Conservation (phyloP, 441 rosid genomes). For the Jatropha multifida region DNA sequence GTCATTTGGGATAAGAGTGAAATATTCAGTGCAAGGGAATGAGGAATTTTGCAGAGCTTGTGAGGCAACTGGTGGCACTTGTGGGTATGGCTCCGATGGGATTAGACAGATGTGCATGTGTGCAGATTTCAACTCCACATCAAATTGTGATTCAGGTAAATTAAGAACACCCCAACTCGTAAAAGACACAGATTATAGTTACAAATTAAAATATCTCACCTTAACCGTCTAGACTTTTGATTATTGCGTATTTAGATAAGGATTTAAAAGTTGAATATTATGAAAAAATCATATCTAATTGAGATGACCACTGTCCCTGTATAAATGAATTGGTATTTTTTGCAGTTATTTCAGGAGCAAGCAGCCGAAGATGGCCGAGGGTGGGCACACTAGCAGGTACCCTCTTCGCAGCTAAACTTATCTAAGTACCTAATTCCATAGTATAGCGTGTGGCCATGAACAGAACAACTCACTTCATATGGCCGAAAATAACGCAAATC, state of each 20-base stretch:
- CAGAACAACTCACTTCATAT: too few species aligned
- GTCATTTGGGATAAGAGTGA: slow-evolving; percentile 78
- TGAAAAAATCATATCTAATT: too few species aligned
- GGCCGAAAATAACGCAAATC: too few species aligned
- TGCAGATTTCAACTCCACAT: slow-evolving; percentile 60
- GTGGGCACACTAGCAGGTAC: slow-evolving; percentile 26
- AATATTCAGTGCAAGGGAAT: slow-evolving; percentile 68
- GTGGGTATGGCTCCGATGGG: slow-evolving; percentile 67
- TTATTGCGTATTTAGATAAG: too few species aligned
- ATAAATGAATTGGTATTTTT: neutral
- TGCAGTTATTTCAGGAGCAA: slow-evolving; percentile 31
- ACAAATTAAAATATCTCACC: too few species aligned
- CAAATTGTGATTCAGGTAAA: slow-evolving; percentile 75
- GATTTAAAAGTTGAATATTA: too few species aligned
- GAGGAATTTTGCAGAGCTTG: slow-evolving; percentile 75
- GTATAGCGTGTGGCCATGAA: too few species aligned
- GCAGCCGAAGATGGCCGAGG: slow-evolving; percentile 9
- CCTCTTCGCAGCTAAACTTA: neutral
- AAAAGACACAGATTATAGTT: too few species aligned
- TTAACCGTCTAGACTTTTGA: too few species aligned
- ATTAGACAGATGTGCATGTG: slow-evolving; percentile 76
- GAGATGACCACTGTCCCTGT: too few species aligned
- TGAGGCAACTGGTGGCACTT: slow-evolving; percentile 81
- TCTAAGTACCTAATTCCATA: too few species aligned
- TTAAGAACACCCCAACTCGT: too few species aligned